A percentile compares a stretch with the other conserved stretches of the same genome.
phyloP scores from a whole-genome alignment of 306 rosid genomes.

The Rosa multiflora region DNA sequence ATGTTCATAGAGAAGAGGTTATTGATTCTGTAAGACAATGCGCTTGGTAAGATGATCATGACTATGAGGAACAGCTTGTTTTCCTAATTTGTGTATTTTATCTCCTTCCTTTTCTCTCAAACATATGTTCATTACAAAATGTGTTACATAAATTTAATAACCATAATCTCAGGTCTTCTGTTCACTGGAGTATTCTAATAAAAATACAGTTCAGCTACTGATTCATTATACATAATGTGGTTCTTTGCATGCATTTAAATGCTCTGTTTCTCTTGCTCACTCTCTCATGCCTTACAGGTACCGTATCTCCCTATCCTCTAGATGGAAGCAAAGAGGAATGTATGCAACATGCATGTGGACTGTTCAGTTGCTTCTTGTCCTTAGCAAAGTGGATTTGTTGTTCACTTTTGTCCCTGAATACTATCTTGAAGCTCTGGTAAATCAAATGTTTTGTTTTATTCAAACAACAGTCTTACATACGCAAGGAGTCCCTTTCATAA shows the following conservation, averaged over 20 bases:
- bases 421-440: constrained; percentile 91
- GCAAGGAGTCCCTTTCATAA: not conserved
- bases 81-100: constrained; percentile 5
- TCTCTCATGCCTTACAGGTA: constrained; percentile 51
- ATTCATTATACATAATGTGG: constrained; percentile 9
- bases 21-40: constrained; percentile 64
- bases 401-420: constrained; percentile 85
- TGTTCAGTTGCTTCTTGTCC: constrained; percentile 86
- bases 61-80: constrained; percentile 14
- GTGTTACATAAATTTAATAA: not conserved
- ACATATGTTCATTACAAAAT: not conserved
- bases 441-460: constrained; percentile 15
- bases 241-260: constrained; percentile 4
- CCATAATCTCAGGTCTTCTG: not conserved
- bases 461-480: not conserved
- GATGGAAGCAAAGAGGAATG: constrained; percentile 99
- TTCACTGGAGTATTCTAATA: constrained; percentile 1
- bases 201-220: not conserved
- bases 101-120: not conserved
- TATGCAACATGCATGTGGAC: constrained; percentile 97
- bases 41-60: constrained; percentile 56
- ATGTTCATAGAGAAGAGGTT: constrained; percentile 73
- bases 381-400: constrained; percentile 78
- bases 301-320: constrained; percentile 71
- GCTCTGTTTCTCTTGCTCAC: constrained; percentile 9